Base-by-base conservation (phyloP, 2,329 filamentous ascomycete genomes). In the Aspergillus ibericus region DNA sequence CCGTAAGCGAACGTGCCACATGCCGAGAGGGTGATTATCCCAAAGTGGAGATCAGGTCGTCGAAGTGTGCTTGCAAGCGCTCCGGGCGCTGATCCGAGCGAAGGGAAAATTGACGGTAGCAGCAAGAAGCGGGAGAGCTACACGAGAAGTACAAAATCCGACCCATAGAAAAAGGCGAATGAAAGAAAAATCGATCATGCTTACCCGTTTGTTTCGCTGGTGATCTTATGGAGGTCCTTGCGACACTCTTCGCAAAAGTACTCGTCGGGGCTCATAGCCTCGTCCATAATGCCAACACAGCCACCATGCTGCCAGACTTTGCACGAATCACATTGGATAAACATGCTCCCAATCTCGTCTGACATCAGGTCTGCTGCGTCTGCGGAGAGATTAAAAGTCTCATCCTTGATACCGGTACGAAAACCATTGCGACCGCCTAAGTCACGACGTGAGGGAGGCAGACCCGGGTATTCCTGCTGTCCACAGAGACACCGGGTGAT, bases 251-350 rank as follows among this genome's bases (percentile, higher is more conserved):
- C 95, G 78, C 95, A 99, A 73, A 95, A 99, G 80, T 99, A 99
- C 76, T 98, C 93, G 55, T 98, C 93, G 9, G 95, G 95, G 65
- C 91, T 93, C 74, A 90, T 88, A 66, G 91, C 89, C 76, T 96
- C 93, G 66, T 95, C 95, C 80, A 96, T 92, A 70, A 99, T 96
- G 60, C 95, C 93, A 59, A 99, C 93, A 72, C 95, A 99, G 60
- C 93, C 93, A 69, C 95, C 95, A 74, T 99, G 95, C 75, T 99
- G 95, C 95, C 93, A 99, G 63, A 98, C 95, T 74, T 96, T 96
- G 82, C 95, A 99, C 64, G 91, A 83, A 78, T 98, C 95, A 83
- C 95, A 99, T 80, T 98, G 93, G 66, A 99, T 93, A 77, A 97
- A 99, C 77, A 98, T 89, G 53, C 93, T 93, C 46, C 93, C 95